phyloP scores from a whole-genome alignment of 345 rosid genomes.

The Hevea brasiliensis region DNA sequence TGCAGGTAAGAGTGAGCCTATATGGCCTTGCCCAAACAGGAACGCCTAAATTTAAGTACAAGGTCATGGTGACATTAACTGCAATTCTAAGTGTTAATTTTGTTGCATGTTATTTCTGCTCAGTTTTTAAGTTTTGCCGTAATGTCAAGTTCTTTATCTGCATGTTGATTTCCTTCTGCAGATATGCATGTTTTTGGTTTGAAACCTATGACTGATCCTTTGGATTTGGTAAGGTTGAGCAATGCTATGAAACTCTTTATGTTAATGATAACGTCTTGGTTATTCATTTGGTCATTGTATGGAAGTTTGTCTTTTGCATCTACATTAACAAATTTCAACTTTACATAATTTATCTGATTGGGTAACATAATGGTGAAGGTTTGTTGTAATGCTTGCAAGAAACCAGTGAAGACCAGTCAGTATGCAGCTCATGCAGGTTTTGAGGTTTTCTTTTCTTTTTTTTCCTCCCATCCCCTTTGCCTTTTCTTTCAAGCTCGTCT shows the following conservation, averaged over 20 bases:
- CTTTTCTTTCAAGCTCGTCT: too few species aligned
- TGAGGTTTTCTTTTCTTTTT: conserved; percentile 23
- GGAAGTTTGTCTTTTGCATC: not conserved
- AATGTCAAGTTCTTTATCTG: conserved; percentile 15
- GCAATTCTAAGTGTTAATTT: conserved; percentile 6
- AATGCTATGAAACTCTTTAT: not conserved
- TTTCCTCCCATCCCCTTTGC: too few species aligned
- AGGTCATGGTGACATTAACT: not conserved
- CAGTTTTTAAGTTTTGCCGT: not conserved
- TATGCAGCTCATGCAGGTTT: conserved; percentile 67
- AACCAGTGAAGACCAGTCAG: conserved; percentile 65
- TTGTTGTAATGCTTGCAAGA: conserved; percentile 71
- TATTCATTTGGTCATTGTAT: not conserved
- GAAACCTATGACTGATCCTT: conserved; percentile 60
- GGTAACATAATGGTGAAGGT: conserved; percentile 42
- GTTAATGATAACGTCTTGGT: not conserved
- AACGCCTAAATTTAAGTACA: not conserved
- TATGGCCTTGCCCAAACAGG: not conserved
- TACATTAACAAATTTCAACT: not conserved
- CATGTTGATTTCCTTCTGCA: conserved; percentile 29
- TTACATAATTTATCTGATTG: conserved; percentile 9
- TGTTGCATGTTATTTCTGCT: conserved; percentile 6
- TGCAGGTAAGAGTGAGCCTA: not conserved
- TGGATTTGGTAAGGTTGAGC: conserved; percentile 52
- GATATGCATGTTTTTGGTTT: conserved; percentile 69